Evolutionary conservation across 2,329 filamentous ascomycete genomes (phyloP), one percentile per base, ranked within the genome.

Genomic region (Aurifilum marmelostoma): DNA sequence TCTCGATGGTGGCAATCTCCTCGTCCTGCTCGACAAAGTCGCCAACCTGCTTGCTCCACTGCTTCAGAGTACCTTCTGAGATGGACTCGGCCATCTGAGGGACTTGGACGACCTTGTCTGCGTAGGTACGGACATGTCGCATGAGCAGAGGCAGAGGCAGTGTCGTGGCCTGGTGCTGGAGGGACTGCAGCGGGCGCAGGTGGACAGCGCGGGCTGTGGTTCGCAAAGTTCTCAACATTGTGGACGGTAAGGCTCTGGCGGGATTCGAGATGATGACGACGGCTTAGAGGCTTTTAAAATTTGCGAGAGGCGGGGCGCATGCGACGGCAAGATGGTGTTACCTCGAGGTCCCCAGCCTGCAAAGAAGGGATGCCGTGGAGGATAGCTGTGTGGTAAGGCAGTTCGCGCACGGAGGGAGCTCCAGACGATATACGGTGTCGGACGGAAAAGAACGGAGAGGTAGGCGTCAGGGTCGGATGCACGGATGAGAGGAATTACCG

Each of bases 1-100:
- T 99, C 83, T 99, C 96, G 77, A 99, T 99, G 63, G 95, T 97
- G 41, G 96, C 96, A 80, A 99, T 95, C 80, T 99, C 96, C 83
- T 98, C 96, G 78, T 99, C 96, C 76, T 91, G 91, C 83, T 97
- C 94, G 65, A 99, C 94, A 75, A 89, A 94, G 79, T 99, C 96
- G 76, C 96, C 96, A 75, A 97, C 85, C 82, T 95, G 80, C 80
- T 98, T 98, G 76, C 89, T 91, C 85, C 94, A 98, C 79, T 97
- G 94, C 83, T 97, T 97, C 77, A 99, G 81, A 29, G 96, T 99
- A 71, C 96, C 96, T 82, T 99, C 96, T 59, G 93, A 97, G 80
- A 99, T 98, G 63, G 96, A 98, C 82, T 99, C 96, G 73, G 96
- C 96, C 96, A 99, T 98, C 79, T 96, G 89, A 43, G 96, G 96